Percentiles rank a stretch among this genome's conserved stretches.
Conservation (phyloP, 768 basidiomycete genomes). For the Krasilnikovozyma curviuscula region DNA sequence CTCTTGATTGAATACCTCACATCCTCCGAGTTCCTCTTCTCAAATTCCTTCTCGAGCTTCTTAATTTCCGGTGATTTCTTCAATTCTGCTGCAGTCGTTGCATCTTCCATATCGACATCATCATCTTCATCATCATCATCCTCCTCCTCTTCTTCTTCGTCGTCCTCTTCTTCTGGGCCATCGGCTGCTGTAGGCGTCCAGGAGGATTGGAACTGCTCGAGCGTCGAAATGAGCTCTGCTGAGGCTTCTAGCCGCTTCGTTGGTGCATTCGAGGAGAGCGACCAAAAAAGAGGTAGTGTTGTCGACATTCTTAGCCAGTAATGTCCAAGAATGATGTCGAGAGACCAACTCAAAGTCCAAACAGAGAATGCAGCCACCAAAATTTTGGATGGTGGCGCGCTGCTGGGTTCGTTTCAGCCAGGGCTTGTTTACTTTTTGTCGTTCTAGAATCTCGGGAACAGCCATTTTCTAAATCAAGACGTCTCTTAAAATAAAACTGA, state of each 20-base stretch:
- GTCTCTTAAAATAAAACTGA: too few relatives aligned
- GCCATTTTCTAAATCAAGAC: too few relatives aligned
- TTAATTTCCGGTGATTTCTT: too few relatives aligned
- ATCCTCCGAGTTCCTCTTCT: constrained; percentile 63
- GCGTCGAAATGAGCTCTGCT: constrained; percentile 54
- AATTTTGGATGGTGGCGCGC: too few relatives aligned
- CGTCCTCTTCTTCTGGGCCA: constrained; percentile 15
- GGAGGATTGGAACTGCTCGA: constrained; percentile 66
- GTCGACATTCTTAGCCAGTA: constrained; percentile 62
- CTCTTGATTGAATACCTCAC: constrained; percentile 79
- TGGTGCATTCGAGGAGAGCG: constrained; percentile 62
- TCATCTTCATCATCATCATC: constrained; percentile 21
- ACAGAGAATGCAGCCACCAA: too few relatives aligned
- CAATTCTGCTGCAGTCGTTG: too few relatives aligned
- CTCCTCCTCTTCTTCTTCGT: constrained; percentile 33
- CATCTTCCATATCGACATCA: constrained; percentile 13
- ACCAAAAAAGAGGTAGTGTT: constrained; percentile 84
- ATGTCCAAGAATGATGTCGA: too few relatives aligned
- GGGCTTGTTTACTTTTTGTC: too few relatives aligned
- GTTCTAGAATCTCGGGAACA: too few relatives aligned
- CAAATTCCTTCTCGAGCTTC: constrained; percentile 26
- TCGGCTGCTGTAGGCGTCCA: constrained; percentile 20
- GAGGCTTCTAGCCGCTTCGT: constrained; percentile 68
- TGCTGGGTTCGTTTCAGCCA: too few relatives aligned
- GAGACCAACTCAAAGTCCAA: too few relatives aligned